phyloP scores from a whole-genome alignment of 192 early-diverging fungal genomes.

The Anaeromyces robustus region DNA sequence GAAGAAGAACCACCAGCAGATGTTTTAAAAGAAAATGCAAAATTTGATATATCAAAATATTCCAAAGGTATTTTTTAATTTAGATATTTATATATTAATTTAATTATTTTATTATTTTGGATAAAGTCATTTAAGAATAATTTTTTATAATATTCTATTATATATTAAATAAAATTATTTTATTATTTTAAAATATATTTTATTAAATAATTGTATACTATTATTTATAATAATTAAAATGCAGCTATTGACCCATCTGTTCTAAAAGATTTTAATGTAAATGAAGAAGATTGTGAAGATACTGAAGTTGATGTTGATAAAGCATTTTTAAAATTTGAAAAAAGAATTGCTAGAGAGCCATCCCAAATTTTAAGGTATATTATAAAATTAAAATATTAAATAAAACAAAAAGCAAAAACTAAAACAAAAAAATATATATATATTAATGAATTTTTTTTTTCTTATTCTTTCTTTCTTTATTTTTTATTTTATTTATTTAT shows the following conservation, averaged over 20 bases:
- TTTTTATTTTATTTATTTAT: too few relatives aligned
- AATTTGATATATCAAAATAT: background rate
- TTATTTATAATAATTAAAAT: too few relatives aligned
- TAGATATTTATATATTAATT: too few relatives aligned
- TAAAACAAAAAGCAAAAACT: background rate
- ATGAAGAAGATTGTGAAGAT: constrained; percentile 44
- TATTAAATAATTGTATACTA: too few relatives aligned
- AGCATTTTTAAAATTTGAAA: constrained; percentile 82
- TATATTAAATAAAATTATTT: too few relatives aligned
- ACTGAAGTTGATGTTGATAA: constrained; percentile 72
- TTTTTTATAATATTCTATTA: background rate
- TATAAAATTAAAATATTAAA: too few relatives aligned
- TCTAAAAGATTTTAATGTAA: constrained; percentile 1
- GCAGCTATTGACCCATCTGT: background rate
- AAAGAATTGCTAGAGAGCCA: constrained; percentile 52
- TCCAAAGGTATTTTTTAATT: constrained; percentile 5
- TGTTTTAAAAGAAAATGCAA: background rate
- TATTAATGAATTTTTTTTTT: too few relatives aligned
- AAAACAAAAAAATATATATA: background rate
- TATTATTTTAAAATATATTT: too few relatives aligned
- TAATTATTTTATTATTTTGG: too few relatives aligned
- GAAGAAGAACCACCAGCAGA: constrained; percentile 26
- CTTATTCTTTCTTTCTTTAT: too few relatives aligned
- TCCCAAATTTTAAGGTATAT: constrained; percentile 76
- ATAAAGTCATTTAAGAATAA: too few relatives aligned